Percentiles rank a stretch among this genome's conserved stretches.
phyloP scores from a whole-genome alignment of 129 eudicot genomes.

The Sambucus nigra region DNA sequence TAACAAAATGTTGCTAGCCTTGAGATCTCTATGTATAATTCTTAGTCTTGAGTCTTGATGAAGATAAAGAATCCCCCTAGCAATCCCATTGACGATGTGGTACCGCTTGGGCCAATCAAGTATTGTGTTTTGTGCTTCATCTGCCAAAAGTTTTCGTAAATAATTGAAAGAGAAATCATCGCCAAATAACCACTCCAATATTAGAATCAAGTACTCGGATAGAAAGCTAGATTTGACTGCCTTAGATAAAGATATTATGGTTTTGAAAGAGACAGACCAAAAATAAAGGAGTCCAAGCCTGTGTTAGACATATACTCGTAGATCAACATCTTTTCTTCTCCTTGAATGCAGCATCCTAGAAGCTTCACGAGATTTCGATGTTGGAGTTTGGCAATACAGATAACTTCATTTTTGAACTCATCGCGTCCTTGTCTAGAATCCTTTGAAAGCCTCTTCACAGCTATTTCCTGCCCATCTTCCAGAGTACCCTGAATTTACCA shows the following conservation, averaged over 20 bases:
- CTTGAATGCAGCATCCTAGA: conserved; percentile 43
- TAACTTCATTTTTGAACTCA: conserved; percentile 46
- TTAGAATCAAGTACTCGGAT: not conserved
- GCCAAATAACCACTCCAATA: not conserved
- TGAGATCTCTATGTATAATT: conserved; percentile 49
- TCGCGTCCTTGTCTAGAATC: conserved; percentile 44
- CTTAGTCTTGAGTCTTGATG: conserved; percentile 41
- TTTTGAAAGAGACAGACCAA: conserved; percentile 21
- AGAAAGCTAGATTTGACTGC: not conserved
- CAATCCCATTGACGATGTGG: conserved; percentile 37
- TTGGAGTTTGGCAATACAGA: conserved; percentile 45
- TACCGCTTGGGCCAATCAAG: conserved; percentile 36
- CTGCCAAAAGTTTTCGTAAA: conserved; percentile 17
- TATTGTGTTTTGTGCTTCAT: conserved; percentile 7
- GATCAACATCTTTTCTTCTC: conserved; percentile 42
- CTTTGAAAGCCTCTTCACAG: conserved; percentile 55
- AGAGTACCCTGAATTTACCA: conserved; percentile 39
- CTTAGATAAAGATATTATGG: not conserved
- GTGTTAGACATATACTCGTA: conserved; percentile 64
- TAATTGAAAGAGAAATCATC: not conserved
- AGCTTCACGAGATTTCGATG: conserved; percentile 59
- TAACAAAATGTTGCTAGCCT: conserved; percentile 36
- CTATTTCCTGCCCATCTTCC: conserved; percentile 39
- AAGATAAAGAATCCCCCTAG: conserved; percentile 43
- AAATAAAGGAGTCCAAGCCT: conserved; percentile 44